Base-by-base conservation (phyloP, 768 basidiomycete genomes). In the Boletus subparvulus region DNA sequence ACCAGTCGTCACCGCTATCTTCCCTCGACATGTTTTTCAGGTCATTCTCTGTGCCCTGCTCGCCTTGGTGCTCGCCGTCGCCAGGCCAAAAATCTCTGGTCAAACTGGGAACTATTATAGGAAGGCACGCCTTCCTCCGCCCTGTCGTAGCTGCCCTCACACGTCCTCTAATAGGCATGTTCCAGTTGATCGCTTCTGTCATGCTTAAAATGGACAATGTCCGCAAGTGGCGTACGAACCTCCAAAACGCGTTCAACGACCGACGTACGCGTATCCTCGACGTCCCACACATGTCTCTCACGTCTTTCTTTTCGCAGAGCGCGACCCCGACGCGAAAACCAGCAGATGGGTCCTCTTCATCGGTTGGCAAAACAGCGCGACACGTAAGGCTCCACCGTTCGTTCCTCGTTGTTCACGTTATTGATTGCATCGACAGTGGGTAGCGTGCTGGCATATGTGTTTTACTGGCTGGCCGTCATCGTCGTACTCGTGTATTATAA, bases 191-290 rank as follows among this genome's bases (percentile, higher is more conserved):
- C 52, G 89, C 89, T 0, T 70, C 84, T 12, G 54, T 92, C 63
- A 84, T 98, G 90, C 84, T 99, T 58, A 94, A 92, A 69, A 87
- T 98, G 83, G 95, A 98, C 72, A 80, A 88, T 66, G 89, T 95
- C 12, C 90, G 93, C 70, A 82, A 92, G 73, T 99, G 96, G 96
- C 83, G 92, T 61, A 74, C 92, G 67, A 97, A 96, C 77, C 84
- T 98, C 47, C 79, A 85, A 54, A 78, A 77, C 13, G 90, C 94
- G 1, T 97, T 98, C 74, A 75, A 79, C 24, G 81, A 77, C 16
- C 72, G 81, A 54, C 61, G 87, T 85, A 58, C 39, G 80, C 65
- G 4, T n/a, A 2, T 21, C 16, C 36, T 46, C n/a, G 3, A 28
- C 41, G 33, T 32, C 35, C 26, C 8, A 40, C 16, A 32, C 59